Evolutionary conservation across 2,329 filamentous ascomycete genomes (phyloP).

Genomic region (Cladophialophora chaetospira): DNA sequence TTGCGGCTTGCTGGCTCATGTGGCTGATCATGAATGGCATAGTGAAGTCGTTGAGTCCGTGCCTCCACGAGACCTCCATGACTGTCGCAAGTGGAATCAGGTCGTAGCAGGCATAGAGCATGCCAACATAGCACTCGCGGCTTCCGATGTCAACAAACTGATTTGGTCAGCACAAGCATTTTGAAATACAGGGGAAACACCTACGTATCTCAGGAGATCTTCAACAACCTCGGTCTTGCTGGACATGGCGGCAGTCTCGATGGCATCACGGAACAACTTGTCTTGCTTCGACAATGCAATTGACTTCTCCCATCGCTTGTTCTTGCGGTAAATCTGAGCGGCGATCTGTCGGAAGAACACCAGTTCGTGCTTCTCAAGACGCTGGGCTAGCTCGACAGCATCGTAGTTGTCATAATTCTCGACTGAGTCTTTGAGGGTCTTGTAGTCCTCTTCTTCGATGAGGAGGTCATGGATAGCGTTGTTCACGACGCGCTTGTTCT

Average conservation of each 20-base stretch:
- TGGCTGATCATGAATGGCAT: conserved; percentile 99
- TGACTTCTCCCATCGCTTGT: conserved; percentile 99
- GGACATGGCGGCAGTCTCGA: conserved; percentile 94
- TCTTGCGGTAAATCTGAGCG: conserved; percentile 98
- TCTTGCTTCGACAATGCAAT: conserved; percentile 98
- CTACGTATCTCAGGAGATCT: conserved; percentile 93
- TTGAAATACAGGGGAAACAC: conserved; percentile 48
- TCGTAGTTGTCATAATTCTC: conserved; percentile 99
- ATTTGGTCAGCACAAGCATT: conserved; percentile 38
- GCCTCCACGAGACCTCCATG: conserved; percentile 94
- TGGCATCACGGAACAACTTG: conserved; percentile 99
- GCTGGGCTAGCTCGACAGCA: conserved; percentile 84
- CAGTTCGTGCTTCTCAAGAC: conserved; percentile 94
- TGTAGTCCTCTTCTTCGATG: conserved; percentile 99
- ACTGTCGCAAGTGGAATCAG: conserved; percentile 91
- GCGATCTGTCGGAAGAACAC: conserved; percentile 99
- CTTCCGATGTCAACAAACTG: conserved; percentile 99
- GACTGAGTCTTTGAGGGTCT: conserved; percentile 94
- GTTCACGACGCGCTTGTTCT: conserved; percentile 98
- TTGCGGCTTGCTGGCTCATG: conserved; percentile 83
- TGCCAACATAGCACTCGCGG: conserved; percentile 99
- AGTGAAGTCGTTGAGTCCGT: conserved; percentile 91
- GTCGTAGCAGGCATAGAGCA: conserved; percentile 98
- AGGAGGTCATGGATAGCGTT: conserved; percentile 96
- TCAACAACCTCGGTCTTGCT: conserved; percentile 90